A percentile compares a stretch with the other conserved stretches of the same genome.
These are phyloP conservation scores for Sphaerulina vaccinii DNA, from an alignment of 2,329 filamentous ascomycete genomes.

Conservation along the genomic window DNA sequence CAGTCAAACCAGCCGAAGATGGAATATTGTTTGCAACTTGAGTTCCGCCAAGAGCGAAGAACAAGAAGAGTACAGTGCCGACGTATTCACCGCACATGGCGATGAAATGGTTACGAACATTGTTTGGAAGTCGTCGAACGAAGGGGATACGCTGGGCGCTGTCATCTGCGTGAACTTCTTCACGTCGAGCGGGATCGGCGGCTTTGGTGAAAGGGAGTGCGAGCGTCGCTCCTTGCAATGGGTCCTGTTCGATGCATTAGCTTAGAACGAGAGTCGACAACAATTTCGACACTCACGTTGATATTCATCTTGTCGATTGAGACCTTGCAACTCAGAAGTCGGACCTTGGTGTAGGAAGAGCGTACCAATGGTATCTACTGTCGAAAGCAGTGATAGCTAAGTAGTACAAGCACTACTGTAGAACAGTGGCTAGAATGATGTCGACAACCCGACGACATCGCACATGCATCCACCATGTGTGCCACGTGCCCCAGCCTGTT, in stretches of 20 bases:
- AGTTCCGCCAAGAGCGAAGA: constrained; percentile 46
- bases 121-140: constrained; percentile 40
- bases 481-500: background rate
- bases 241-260: constrained; percentile 8
- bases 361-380: background rate
- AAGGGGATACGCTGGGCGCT: constrained; percentile 31
- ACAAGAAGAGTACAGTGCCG: constrained; percentile 47
- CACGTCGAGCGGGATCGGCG: constrained; percentile 26
- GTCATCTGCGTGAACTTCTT: constrained; percentile 26
- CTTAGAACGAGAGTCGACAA: background rate
- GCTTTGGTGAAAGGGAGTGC: constrained; percentile 37
- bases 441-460: background rate
- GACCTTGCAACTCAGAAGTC: too few relatives aligned
- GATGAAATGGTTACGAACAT: constrained; percentile 38
- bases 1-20: constrained; percentile 31
- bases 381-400: background rate
- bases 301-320: constrained; percentile 26
- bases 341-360: too few relatives aligned
- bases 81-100: constrained; percentile 43
- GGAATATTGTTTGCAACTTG: constrained; percentile 45
- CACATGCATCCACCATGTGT: background rate
- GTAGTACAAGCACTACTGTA: background rate
- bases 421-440: background rate
- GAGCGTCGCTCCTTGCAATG: constrained; percentile 28
- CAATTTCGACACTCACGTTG: constrained; percentile 22